Evolutionary conservation across 2,329 filamentous ascomycete genomes (phyloP), one percentile per base, ranked within the genome.

Genomic region (Penicillium sp.): DNA sequence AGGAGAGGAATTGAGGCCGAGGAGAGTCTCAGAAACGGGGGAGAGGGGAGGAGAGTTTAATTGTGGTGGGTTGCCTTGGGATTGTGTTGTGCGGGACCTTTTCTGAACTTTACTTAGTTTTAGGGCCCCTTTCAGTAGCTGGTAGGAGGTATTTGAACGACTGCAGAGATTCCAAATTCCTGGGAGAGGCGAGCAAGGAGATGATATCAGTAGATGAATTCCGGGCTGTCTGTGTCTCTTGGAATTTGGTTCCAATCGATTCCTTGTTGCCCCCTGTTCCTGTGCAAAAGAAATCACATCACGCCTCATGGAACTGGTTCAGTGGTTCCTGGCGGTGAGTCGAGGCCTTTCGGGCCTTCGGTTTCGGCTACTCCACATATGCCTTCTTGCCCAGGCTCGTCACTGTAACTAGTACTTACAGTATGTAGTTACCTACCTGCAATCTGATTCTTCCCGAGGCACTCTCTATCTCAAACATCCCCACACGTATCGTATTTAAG

Each of bases 321-420:
- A 27, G 24, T 27, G 24, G 24, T 59, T 22, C 52, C 57, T 60
- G 60, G 60, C 60, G 60, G 60, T 62, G 60, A 62, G 54, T 62
- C 54, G n/a, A 41, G 22, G 49, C 50, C 43, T 56, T 40, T 35
- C 3, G 39, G 41, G 13, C 13, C 24, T 46, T 46, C 14, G 24
- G 46, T 31, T 33, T 49, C 19, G 18, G 37, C 27, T 37, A 53
- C 60, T 60, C 54, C 60, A 62, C 60, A 58, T 24, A 59, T 46
- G 56, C 37, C 35, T 39, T 55, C 53, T 31, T 31, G 1, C 31
- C 31, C 31, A 31, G 31, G 31, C 31, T 31, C 27, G 6, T 31
- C 27, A 9, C 27, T 31, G 27, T 9, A 9, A n/a, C n/a, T n/a
- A n/a, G n/a, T 22, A 22, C 22, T 9, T 31, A 31, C 9, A 3